Evolutionary conservation across 2,329 filamentous ascomycete genomes (phyloP).

Genomic region (Calonectria hawksworthii): DNA sequence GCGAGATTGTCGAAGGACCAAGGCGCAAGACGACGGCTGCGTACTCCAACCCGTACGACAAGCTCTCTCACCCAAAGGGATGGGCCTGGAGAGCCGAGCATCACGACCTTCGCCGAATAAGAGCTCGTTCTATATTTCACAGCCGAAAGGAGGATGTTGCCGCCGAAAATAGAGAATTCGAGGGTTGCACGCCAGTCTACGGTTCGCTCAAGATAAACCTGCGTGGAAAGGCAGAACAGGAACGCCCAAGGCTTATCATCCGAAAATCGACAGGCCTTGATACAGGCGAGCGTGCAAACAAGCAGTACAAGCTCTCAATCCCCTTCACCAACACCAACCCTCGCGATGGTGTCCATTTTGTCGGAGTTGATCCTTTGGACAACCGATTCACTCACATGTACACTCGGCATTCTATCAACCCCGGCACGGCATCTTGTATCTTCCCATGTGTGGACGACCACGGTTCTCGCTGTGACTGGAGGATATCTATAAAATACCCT

Average conservation of each 20-base stretch:
- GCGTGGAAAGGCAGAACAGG: conserved; percentile 55
- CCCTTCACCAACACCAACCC: conserved; percentile 84
- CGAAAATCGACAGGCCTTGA: conserved; percentile 57
- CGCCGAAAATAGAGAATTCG: conserved; percentile 67
- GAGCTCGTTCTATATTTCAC: conserved; percentile 68
- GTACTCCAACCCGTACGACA: conserved; percentile 77
- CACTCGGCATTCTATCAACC: conserved; percentile 83
- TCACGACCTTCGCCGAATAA: conserved; percentile 80
- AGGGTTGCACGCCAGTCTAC: conserved; percentile 69
- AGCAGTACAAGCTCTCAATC: conserved; percentile 69
- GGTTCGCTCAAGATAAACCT: conserved; percentile 64
- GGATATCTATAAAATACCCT: conserved; percentile 87
- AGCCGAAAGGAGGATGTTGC: conserved; percentile 67
- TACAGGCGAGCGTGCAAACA: conserved; percentile 54
- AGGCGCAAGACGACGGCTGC: conserved; percentile 57
- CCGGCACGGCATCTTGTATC: conserved; percentile 85
- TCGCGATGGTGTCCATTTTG: conserved; percentile 91
- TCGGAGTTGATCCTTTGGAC: conserved; percentile 85
- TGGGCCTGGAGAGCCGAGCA: conserved; percentile 79
- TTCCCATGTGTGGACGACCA: conserved; percentile 96
- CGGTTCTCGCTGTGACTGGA: conserved; percentile 86
- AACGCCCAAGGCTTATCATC: conserved; percentile 59
- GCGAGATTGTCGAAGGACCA: conserved; percentile 52
- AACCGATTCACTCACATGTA: conserved; percentile 91
- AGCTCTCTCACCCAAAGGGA: conserved; percentile 70